Base-by-base conservation (phyloP, 1,139 yeast genomes). In the Lodderomyces theae region DNA sequence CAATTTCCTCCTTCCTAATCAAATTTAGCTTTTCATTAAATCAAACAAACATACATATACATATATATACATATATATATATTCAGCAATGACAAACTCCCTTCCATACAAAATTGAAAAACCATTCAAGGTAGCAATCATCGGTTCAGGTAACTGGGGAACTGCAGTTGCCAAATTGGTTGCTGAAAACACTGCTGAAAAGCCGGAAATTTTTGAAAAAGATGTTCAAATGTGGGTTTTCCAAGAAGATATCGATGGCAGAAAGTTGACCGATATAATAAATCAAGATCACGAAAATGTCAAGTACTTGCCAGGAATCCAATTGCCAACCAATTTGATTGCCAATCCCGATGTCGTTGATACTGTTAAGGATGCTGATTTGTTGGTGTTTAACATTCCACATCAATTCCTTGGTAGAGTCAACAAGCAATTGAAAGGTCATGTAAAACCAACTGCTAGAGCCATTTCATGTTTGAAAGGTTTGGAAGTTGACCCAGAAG, bases 381-480 rank as follows among this genome's bases (percentile, higher is more conserved):
- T 90, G 54, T 63, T 90, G 42, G 80, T 90, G 28, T 89, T 90
- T 75, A 90, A 90, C 71, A 80, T 90, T 50, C 97, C 97, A 23
- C 97, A 90, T 66, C 97, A 90, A 69, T 89, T 89, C 63, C 74
- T 90, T 59, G 80, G 81, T 42, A 74, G 79, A 51, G 79, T 89
- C 45, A 79, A 88, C 59, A 65, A 72, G 48, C 90, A 86, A 66
- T 74, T 90, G 59, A 74, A 79, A 54, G 96, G 95, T 35, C 68
- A 86, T 50, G 80, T 89, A 40, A 70, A 72, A 50, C 78, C 85
- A 33, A 65, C 68, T 37, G 83, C 80, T 17, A 77, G 96, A 59
- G 97, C 96, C 48, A 82, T 90, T 51, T 88, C 96, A 5, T 90
- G 97, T 67, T 74, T 90, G 52, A 90, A 90, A 72, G 97, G 97